A percentile compares a stretch with the other conserved stretches of the same genome.
phyloP scores from a whole-genome alignment of 306 rosid species.

The Rosa lucieae region DNA sequence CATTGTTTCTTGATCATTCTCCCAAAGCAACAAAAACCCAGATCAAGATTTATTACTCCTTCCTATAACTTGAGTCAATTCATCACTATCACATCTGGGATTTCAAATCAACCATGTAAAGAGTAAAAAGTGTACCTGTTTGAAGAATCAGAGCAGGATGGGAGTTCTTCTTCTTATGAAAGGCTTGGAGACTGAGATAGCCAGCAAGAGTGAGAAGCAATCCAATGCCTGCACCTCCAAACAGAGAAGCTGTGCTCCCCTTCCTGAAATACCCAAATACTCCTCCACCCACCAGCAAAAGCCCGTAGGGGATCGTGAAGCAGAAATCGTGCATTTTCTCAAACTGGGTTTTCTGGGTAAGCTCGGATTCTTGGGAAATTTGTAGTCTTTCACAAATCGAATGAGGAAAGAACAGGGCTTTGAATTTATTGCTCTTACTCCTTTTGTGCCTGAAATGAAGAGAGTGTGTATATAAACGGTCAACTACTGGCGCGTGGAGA shows the following conservation, averaged over 20 bases:
- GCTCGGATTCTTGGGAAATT: constrained; percentile 15
- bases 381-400: constrained; percentile 10
- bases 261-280: constrained; percentile 57
- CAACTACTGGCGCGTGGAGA: constrained; percentile 41
- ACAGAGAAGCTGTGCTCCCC: constrained; percentile 76
- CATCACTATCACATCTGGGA: not conserved
- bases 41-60: not conserved
- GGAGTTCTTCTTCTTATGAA: constrained; percentile 64
- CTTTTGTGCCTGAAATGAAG: not conserved
- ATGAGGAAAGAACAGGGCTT: not conserved
- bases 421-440: not conserved
- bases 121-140: constrained; percentile 40
- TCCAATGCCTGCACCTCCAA: constrained; percentile 65
- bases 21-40: constrained; percentile 4
- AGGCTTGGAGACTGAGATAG: constrained; percentile 75
- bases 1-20: not conserved
- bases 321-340: constrained; percentile 89
- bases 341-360: constrained; percentile 27
- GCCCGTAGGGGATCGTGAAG: constrained; percentile 83
- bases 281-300: constrained; percentile 69
- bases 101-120: not conserved
- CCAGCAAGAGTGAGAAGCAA: constrained; percentile 67
- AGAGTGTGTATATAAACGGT: not conserved
- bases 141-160: constrained; percentile 54
- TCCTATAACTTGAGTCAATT: not conserved